phyloP scores from a whole-genome alignment of 169 alveolate species.

The Cyclospora cayetanensis region DNA sequence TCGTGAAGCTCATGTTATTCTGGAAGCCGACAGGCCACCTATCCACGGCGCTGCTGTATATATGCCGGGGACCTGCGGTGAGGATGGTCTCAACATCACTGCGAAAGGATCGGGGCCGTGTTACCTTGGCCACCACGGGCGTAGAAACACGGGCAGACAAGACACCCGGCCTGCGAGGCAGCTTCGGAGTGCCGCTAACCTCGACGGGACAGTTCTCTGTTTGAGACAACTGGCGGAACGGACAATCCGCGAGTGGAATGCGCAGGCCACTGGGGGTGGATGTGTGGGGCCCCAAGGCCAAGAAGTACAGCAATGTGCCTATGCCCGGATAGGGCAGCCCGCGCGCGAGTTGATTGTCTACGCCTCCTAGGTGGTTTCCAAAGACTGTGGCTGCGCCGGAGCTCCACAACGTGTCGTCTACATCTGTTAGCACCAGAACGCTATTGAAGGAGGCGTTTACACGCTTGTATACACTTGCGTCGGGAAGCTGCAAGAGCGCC shows the following conservation, averaged over 20 bases:
- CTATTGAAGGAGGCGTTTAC: conserved; percentile 33
- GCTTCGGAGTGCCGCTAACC: background rate
- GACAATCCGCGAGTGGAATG: conserved; percentile 25
- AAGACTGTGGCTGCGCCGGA: conserved; percentile 58
- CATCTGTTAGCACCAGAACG: conserved; percentile 48
- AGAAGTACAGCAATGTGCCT: conserved; percentile 39
- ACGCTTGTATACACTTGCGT: conserved; percentile 10
- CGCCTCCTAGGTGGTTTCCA: conserved; percentile 60
- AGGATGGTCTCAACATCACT: conserved; percentile 21
- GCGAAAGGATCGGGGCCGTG: conserved; percentile 63
- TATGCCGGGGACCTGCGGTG: conserved; percentile 48
- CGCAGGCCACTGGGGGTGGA: conserved; percentile 43
- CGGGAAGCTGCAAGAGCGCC: background rate
- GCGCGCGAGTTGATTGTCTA: conserved; percentile 33
- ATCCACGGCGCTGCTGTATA: conserved; percentile 40
- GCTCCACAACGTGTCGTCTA: conserved; percentile 69
- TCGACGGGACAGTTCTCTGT: conserved; percentile 15
- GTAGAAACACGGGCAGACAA: conserved; percentile 65
- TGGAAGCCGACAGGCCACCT: conserved; percentile 50
- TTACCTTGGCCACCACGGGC: background rate
- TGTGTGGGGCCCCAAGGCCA: conserved; percentile 65
- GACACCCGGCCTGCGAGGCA: conserved; percentile 55
- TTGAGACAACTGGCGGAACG: background rate
- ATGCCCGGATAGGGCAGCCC: conserved; percentile 70
- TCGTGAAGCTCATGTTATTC: conserved; percentile 18